Evolutionary conservation across 176 grass and related monocot species (phyloP), one percentile per base, ranked within the genome.

Genomic region (Zea luxurians): DNA sequence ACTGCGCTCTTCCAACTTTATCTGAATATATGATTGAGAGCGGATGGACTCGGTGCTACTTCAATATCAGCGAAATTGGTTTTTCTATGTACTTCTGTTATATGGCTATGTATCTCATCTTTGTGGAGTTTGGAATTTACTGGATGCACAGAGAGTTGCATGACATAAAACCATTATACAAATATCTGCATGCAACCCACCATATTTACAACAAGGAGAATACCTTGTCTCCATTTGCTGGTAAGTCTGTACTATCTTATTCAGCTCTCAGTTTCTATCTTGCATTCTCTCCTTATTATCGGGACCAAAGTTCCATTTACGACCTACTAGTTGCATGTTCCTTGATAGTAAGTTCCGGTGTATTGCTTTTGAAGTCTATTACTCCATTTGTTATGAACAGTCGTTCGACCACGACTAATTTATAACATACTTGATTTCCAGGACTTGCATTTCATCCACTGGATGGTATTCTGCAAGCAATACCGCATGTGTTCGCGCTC

Each of bases 191-290:
- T 82, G 82, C 88, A 58, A 91, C 89, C 36, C 96, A 99, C 78
- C 96, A 99, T 76, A 89, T 99, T 41, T 95, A 99, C 90, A 99
- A 99, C 71, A 99, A 99, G 92, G 92, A 99, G 77, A 99, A 95
- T 72, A 99, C 92, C 1, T 80, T 99, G 13, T 99, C 96, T 64
- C 96, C 96, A 37, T 99, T 95, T 83, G 96, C 92, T 15, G 96
- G 96, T 99, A 76, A 83, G 83, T 74, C 42, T 65, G 27, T 27
- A 13, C 7, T 42, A 7, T 17, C 50, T 65, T 20, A 58, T 9
- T 57, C 54, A 57, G 54, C 7, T 57, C 54, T 18, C 2, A 20
- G 7, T 58, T 35, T 34, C 20, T 61, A 62, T 62, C 60, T 62
- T 62, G 60, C 60, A 62, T 62, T 13, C 21, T 13, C 1, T 27